Evolutionary conservation across 192 early-diverging fungal species (phyloP), one percentile per base, ranked within the genome.

Genomic region (Chytriomyces sp.): DNA sequence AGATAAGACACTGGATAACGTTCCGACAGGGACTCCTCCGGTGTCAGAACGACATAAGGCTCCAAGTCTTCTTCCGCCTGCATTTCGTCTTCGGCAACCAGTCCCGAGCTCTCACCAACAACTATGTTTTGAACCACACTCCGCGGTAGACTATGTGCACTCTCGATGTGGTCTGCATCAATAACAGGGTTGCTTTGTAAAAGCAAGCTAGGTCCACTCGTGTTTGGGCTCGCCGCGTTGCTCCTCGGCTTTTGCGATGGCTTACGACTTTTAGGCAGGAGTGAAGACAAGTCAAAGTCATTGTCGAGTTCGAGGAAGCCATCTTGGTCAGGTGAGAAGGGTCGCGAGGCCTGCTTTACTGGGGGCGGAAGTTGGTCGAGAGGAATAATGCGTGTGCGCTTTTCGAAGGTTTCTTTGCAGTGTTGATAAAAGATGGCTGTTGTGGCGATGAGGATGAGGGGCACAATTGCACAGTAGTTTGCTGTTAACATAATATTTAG

Each of bases 371-470:
- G 41, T 25, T 64, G 62, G 49, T 64, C 62, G 6, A 64, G 28
- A 26, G 62, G 59, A 14, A 61, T 32, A 12, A 58, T 28, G 56
- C 56, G 56, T 0, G 75, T 75, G 22, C 77, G 71, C 30, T 74
- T 74, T 14, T 65, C 49, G 59, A 84, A 84, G 12, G 72, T 72
- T 10, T 39, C 25, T 30, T 61, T 71, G 54, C 82, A 84, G 63
- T 81, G 77, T 8, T 39, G 31, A 59, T 79, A 60, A 59, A 84
- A 84, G 1, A 75, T 36, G 17, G 80, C 44, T 2, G 80, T 84
- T 33, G 72, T 39, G 8, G 64, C 52, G 25, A 84, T 68, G 28
- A 82, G 67, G 3, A 70, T n/a, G 5, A 69, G 34, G n/a, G 63
- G 57, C 7, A 64, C 77, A 36, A 61, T 39, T 37, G 73, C 67